Conservation (phyloP, 768 basidiomycete genomes). For the Rhizopogon vinicolor region DNA sequence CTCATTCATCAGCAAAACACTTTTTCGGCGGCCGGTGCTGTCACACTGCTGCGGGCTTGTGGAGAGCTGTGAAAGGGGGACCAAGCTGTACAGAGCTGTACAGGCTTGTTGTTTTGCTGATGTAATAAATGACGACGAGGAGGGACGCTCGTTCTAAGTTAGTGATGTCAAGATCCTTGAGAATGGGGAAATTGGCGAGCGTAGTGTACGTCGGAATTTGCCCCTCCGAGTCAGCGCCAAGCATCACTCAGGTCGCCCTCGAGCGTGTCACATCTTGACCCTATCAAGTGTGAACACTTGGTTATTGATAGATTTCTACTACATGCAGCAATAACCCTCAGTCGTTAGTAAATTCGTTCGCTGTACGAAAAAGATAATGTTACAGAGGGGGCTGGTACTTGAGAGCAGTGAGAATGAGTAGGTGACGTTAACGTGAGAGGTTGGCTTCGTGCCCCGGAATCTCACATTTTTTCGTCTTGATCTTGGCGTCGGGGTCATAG, state of each 20-base stretch:
- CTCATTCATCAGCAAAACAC: no score
- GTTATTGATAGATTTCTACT: conserved; percentile 38
- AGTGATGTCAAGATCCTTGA: conserved; percentile 81
- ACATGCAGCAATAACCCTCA: neutral
- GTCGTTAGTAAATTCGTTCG: no score
- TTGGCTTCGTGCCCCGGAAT: conserved; percentile 62
- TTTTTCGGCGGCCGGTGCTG: no score
- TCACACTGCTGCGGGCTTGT: no score
- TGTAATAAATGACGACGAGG: no score
- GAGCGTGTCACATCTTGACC: conserved; percentile 91
- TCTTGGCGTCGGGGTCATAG: conserved; percentile 42
- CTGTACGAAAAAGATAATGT: no score
- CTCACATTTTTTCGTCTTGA: conserved; percentile 51
- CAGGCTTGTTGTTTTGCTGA: no score
- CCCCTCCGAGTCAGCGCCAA: neutral
- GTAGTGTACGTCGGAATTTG: conserved; percentile 48
- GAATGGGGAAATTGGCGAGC: conserved; percentile 87
- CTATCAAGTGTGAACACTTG: conserved; percentile 65
- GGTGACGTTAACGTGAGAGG: neutral
- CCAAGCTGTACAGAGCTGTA: no score
- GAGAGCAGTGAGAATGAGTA: neutral
- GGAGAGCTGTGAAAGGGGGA: no score
- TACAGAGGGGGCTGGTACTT: neutral
- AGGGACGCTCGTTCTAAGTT: no score
- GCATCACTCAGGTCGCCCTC: conserved; percentile 55